Conservation (phyloP, 2,329 filamentous ascomycete genomes). For the Fusarium praegraminearum region DNA sequence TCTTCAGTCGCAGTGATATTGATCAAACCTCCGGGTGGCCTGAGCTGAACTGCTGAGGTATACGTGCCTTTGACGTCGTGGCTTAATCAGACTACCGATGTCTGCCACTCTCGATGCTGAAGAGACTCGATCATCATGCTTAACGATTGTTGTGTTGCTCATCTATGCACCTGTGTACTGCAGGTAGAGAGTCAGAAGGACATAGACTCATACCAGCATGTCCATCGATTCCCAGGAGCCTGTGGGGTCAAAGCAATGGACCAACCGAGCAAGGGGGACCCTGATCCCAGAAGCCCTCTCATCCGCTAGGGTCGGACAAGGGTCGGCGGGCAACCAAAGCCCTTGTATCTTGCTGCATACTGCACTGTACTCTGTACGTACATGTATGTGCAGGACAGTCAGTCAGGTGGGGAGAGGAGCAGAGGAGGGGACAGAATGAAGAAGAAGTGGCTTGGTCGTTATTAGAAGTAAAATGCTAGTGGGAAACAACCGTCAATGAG, state of each 20-base stretch:
- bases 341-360: conserved; percentile 28
- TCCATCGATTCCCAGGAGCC: conserved; percentile 40
- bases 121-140: conserved; percentile 10
- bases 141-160: conserved; percentile 25
- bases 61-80: conserved; percentile 15
- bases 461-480: conserved; percentile 47
- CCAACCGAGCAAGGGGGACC: conserved; percentile 31
- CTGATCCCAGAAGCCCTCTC: conserved; percentile 36
- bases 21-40: conserved; percentile 16
- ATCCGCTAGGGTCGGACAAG: conserved; percentile 34
- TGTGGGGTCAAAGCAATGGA: conserved; percentile 39
- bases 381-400: conserved; percentile 4
- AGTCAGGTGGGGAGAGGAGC: conserved; percentile 22
- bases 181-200: conserved; percentile 40
- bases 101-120: conserved; percentile 26
- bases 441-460: conserved; percentile 28
- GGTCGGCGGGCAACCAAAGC: conserved; percentile 31
- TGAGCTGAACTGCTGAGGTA: conserved; percentile 19
- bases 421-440: conserved; percentile 18
- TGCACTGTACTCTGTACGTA: neutral
- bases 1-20: neutral
- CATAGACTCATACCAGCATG: conserved; percentile 31
- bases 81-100: conserved; percentile 15
- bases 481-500: conserved; percentile 34
- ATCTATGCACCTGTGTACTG: conserved; percentile 13